Conservation (phyloP, 352 stramenopile genomes). For the Phytophthora uliginosa region DNA sequence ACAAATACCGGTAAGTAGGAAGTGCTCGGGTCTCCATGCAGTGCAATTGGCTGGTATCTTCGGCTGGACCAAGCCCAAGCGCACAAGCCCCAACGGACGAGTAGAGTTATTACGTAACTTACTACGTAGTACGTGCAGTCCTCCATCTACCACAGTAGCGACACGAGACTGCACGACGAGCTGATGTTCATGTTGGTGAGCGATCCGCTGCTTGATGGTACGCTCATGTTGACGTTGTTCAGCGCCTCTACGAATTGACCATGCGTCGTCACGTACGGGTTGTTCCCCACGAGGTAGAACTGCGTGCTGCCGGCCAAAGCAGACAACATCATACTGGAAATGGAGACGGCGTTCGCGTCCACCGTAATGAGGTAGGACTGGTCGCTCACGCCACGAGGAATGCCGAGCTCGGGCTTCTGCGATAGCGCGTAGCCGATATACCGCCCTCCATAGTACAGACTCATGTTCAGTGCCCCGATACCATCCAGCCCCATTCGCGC, state of each 20-base stretch:
- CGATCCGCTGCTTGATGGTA: constrained; percentile 26
- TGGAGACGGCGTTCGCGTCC: constrained; percentile 33
- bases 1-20: too few relatives aligned
- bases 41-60: too few relatives aligned
- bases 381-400: constrained; percentile 58
- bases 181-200: constrained; percentile 28
- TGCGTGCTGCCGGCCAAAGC: constrained; percentile 42
- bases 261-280: constrained; percentile 50
- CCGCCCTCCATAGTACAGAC: constrained; percentile 64
- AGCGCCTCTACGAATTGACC: constrained; percentile 48
- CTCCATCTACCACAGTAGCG: constrained; percentile 19
- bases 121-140: not conserved
- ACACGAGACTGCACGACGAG: constrained; percentile 22
- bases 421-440: constrained; percentile 74
- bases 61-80: too few relatives aligned
- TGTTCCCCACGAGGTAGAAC: constrained; percentile 66
- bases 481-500: constrained; percentile 59
- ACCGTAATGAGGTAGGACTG: constrained; percentile 60
- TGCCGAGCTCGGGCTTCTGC: constrained; percentile 44
- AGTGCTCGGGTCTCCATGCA: too few relatives aligned
- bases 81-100: not conserved
- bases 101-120: not conserved
- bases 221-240: constrained; percentile 59
- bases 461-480: constrained; percentile 76
- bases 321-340: constrained; percentile 52